phyloP scores from a whole-genome alignment of 164 flowering plant genomes.

The Macadamia integrifolia region DNA sequence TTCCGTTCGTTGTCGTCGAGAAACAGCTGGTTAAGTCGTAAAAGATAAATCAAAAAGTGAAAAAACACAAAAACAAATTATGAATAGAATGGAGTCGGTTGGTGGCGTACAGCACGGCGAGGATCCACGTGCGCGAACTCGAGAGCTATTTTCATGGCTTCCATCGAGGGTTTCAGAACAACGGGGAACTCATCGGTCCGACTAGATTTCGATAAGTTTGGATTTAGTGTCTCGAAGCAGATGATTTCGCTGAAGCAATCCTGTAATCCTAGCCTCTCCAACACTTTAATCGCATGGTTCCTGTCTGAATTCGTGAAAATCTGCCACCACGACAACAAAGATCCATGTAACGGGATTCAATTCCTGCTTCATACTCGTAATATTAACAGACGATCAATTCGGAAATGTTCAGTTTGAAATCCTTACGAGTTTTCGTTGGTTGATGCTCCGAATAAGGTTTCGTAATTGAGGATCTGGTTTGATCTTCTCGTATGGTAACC shows the following conservation, averaged over 20 bases:
- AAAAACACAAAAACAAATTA: neutral
- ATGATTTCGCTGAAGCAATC: conserved; percentile 83
- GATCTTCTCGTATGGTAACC: conserved; percentile 73
- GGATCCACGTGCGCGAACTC: conserved; percentile 54
- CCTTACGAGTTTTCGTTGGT: conserved; percentile 64
- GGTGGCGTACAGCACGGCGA: conserved; percentile 48
- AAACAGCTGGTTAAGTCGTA: conserved; percentile 47
- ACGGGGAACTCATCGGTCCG: conserved; percentile 68
- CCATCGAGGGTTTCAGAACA: conserved; percentile 68
- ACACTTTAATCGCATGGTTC: conserved; percentile 51
- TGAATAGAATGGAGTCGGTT: no score
- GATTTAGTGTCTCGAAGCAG: conserved; percentile 89
- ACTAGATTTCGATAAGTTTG: conserved; percentile 43
- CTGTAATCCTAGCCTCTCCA: conserved; percentile 55
- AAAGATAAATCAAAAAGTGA: neutral
- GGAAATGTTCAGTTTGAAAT: neutral
- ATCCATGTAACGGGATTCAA: neutral
- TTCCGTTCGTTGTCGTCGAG: conserved; percentile 69
- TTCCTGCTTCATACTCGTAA: neutral
- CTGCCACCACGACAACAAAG: conserved; percentile 23
- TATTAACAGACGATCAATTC: neutral
- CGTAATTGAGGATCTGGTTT: conserved; percentile 57
- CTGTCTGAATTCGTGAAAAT: conserved; percentile 82
- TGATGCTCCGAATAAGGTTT: conserved; percentile 51
- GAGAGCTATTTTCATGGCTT: conserved; percentile 66